Evolutionary conservation across 176 grass and related monocot species (phyloP), one percentile per base, ranked within the genome.

Genomic region (Bothriochloa decipiens): DNA sequence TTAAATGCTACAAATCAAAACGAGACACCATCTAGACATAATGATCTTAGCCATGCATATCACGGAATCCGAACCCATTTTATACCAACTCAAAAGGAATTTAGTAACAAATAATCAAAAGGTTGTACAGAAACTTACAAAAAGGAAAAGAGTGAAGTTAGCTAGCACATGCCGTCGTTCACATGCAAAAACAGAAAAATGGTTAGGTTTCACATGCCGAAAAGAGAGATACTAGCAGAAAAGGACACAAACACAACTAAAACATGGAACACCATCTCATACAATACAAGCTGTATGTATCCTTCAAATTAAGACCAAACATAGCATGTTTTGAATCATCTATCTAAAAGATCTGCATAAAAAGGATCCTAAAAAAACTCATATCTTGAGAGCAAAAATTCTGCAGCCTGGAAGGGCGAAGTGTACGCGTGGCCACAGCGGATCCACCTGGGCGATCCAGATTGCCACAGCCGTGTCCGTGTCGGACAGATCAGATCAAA

Each of bases 401-500:
- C 29, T 32, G 29, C 29, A 32, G 29, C 29, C 29, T 32, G 29
- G 29, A 32, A 32, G 29, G 29, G 29, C 29, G 29, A 32, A 32
- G 2, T 32, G 29, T 32, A 32, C 29, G 37, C 8, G 27, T 69
- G 79, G 86, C 33, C 8, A 64, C 86, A 87, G 63, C 37, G 72
- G 64, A 87, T 82, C 86, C 79, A 77, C 20, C 60, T 25, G 42
- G 71, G 14, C 60, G 28, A 28, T 53, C 85, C 85, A 67, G 42
- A 76, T 55, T 6, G 70, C 65, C 58, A 55, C 39, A n/a, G 77
- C 29, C 29, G 29, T 32, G 29, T 32, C 29, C 29, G 29, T 32
- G 29, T 32, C 29, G 7, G 49, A 39, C 26, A 70, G 52, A 23
- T 32, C 76, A 32, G 29, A 43, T 61, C 63, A 52, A 67, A 41